Evolutionary conservation across 2,329 filamentous ascomycete species (phyloP).

Genomic region (Paracoccidioides lutzii): DNA sequence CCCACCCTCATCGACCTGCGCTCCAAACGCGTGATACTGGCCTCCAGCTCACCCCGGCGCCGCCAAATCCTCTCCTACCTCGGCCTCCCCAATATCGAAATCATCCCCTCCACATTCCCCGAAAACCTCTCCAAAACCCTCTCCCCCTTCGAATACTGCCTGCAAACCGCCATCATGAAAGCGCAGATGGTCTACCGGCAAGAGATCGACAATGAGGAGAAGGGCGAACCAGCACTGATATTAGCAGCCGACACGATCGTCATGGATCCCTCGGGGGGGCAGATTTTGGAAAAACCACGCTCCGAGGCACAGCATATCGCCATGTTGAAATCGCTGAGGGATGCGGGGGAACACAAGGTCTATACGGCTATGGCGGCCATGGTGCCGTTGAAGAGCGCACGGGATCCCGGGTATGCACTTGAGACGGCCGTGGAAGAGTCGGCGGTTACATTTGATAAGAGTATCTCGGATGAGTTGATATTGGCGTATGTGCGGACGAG

Average conservation of each 20-base stretch:
- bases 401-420: constrained; percentile 73
- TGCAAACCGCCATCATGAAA: constrained; percentile 74
- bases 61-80: constrained; percentile 68
- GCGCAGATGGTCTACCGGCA: constrained; percentile 57
- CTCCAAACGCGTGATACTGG: constrained; percentile 71
- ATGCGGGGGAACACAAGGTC: constrained; percentile 65
- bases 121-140: constrained; percentile 76
- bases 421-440: constrained; percentile 81
- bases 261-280: constrained; percentile 54
- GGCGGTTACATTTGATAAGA: constrained; percentile 68
- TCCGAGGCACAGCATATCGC: constrained; percentile 66
- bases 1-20: constrained; percentile 67
- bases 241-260: constrained; percentile 88
- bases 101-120: constrained; percentile 67
- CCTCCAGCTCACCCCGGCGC: constrained; percentile 75
- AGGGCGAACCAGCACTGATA: constrained; percentile 67
- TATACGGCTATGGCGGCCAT: constrained; percentile 78
- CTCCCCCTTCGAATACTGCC: constrained; percentile 79
- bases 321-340: constrained; percentile 72
- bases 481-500: constrained; percentile 55
- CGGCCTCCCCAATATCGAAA: constrained; percentile 68
- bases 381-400: constrained; percentile 64
- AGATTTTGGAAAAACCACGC: constrained; percentile 82
- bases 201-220: constrained; percentile 42
- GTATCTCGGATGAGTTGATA: constrained; percentile 68